A percentile compares a stretch with the other conserved stretches of the same genome.
These are phyloP conservation scores for Kalanchoe fedtschenkoi DNA, from an alignment of 164 flowering plant species.

Conservation along the genomic window DNA sequence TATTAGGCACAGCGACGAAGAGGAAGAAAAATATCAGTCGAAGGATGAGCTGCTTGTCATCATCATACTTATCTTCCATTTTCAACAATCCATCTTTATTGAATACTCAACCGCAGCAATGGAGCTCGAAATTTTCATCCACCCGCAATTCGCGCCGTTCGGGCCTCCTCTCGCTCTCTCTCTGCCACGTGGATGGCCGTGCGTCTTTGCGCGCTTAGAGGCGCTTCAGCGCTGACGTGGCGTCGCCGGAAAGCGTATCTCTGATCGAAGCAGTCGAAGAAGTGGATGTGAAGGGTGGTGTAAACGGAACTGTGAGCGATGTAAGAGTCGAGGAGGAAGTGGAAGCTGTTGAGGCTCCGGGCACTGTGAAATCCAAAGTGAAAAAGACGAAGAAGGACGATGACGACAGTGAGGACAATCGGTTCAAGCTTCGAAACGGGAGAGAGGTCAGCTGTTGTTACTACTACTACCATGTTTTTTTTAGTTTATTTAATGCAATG, in stretches of 20 bases:
- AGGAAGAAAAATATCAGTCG: neutral
- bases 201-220: neutral
- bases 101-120: neutral
- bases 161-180: neutral
- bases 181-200: neutral
- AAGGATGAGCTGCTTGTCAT: neutral
- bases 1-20: too few relatives aligned
- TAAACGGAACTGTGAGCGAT: neutral
- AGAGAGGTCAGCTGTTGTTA: slow-evolving; percentile 32
- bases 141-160: neutral
- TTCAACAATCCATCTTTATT: neutral
- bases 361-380: slow-evolving; percentile 3
- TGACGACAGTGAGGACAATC: slow-evolving; percentile 24
- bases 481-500: neutral
- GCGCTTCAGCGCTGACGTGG: neutral
- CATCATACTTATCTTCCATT: slow-evolving; percentile 1
- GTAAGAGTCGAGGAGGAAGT: slow-evolving; percentile 11
- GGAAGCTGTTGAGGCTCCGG: slow-evolving; percentile 12
- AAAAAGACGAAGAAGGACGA: slow-evolving; percentile 22
- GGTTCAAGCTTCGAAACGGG: slow-evolving; percentile 56
- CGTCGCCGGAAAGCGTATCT: neutral
- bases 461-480: neutral
- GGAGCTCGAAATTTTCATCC: neutral
- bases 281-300: neutral
- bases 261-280: neutral